Percentiles rank a stretch among this genome's conserved stretches.
Conservation (phyloP, 2,329 filamentous ascomycete species). For the Zymoseptoria passerinii region DNA sequence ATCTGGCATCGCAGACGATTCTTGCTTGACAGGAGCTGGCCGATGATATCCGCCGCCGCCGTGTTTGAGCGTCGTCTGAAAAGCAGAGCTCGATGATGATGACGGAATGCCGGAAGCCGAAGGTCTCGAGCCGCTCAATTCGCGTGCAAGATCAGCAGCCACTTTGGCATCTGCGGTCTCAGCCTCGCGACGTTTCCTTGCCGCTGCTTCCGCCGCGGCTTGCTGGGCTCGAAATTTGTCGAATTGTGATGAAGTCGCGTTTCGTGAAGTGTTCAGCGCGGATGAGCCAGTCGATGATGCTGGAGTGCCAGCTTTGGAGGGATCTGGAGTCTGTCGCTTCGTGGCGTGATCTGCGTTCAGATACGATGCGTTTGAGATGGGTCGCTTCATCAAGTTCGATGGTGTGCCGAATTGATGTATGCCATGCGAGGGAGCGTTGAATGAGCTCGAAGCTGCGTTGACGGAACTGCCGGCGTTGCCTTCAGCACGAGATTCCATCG, state of each 20-base stretch:
- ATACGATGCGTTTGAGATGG: constrained; percentile 10
- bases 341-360: constrained; percentile 15
- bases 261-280: constrained; percentile 11
- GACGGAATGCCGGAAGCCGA: constrained; percentile 6
- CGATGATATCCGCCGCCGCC: constrained; percentile 18
- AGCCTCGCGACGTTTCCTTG: constrained; percentile 9
- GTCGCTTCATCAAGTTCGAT: constrained; percentile 16
- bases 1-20: constrained; percentile 2
- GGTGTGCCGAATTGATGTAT: neutral
- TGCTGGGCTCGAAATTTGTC: constrained; percentile 9
- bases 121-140: constrained; percentile 16
- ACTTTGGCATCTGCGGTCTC: constrained; percentile 19
- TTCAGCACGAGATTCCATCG: constrained; percentile 6
- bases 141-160: constrained; percentile 24
- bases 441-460: neutral
- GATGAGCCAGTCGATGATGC: constrained; percentile 20
- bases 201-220: constrained; percentile 8
- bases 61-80: constrained; percentile 26
- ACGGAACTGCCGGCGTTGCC: neutral
- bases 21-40: constrained; percentile 14
- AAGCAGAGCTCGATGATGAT: constrained; percentile 18
- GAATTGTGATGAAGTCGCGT: neutral
- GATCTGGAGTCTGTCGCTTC: constrained; percentile 26
- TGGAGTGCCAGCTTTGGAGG: constrained; percentile 20
- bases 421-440: neutral